Base-by-base conservation (phyloP, 306 rosid species). In the Potentilla sterilis region DNA sequence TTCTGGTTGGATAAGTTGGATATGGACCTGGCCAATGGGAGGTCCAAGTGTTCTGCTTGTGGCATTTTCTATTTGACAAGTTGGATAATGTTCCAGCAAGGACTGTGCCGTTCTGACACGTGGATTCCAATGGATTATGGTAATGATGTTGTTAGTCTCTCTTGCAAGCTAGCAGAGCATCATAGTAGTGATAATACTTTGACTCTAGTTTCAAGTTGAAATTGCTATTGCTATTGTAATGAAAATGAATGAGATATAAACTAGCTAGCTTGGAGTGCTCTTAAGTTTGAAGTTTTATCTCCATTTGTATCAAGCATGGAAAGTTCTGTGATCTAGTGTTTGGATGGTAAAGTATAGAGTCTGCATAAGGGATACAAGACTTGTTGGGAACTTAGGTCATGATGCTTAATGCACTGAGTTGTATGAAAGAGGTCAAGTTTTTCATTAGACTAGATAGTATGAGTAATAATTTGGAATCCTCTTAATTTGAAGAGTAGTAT, bases 1-100 rank as follows among this genome's bases (percentile, higher is more conserved):
- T 86, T 87, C 83, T 68, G 54, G 73, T 90, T 77, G 91, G 97
- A 92, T 92, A 94, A 87, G 58, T 74, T 82, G 87, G 91, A 87
- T 94, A 65, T 83, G 78, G 76, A 34, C 0, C 62, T 19, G 2
- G 4, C 97, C 96, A 92, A 90, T 87, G 68, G 65, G 3, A 0
- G 13, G 6, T 15, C 0, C 40, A 42, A 37, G 58, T 44, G 78
- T 75, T 66, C 74, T 13, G 0, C 3, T 13, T 13, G 7, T 4
- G 6, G 24, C 12, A 34, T 77, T 67, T 63, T 70, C 21, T 32
- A 21, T 69, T 79, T 74, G 80, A 78, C 90, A 78, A 81, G 81
- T 78, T 88, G 89, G 94, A 88, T 93, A 73, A 19, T 84, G 79
- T 66, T 87, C 92, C 92, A 38, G 38, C 78, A 85, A 83, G 88